Conservation (phyloP, 208 protist genomes). For the Crithidia fasciculata region DNA sequence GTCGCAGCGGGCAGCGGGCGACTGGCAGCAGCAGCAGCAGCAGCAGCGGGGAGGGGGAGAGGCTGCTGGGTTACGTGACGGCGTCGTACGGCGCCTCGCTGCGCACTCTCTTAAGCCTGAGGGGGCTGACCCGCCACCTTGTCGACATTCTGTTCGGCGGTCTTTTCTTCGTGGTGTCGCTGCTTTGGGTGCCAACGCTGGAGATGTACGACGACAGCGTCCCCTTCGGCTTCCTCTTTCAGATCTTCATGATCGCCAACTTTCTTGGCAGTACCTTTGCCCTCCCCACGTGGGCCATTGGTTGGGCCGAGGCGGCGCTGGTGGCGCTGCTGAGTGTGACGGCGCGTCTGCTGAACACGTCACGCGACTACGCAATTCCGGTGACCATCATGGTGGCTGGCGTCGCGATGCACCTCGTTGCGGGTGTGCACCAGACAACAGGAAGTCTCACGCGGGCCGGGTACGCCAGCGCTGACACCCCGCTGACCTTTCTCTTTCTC, state of each 20-base stretch:
- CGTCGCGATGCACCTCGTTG: conserved; percentile 21
- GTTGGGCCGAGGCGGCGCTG: conserved; percentile 21
- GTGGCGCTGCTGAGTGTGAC: conserved; percentile 21
- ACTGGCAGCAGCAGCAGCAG: no score
- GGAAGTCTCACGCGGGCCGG: conserved; percentile 19
- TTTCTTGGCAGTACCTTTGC: conserved; percentile 41
- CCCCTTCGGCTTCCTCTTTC: conserved; percentile 54
- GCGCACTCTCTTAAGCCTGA: conserved; percentile 6
- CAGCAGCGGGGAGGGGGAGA: no score
- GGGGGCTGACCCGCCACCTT: conserved; percentile 43
- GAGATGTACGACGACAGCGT: conserved; percentile 40
- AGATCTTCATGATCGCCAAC: conserved; percentile 43
- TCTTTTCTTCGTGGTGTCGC: conserved; percentile 90
- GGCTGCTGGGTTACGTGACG: not conserved
- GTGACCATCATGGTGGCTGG: conserved; percentile 28
- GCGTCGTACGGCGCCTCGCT: conserved; percentile 6
- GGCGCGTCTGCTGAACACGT: conserved; percentile 17
- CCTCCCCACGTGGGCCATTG: conserved; percentile 20
- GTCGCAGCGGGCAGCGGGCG: no score
- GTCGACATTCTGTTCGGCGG: conserved; percentile 86
- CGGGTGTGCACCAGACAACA: conserved; percentile 4
- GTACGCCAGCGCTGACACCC: not conserved
- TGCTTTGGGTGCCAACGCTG: conserved; percentile 91
- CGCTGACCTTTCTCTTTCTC: conserved; percentile 22
- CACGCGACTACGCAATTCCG: conserved; percentile 30